Conservation (phyloP, 1,284 basidiomycete genomes). For the Irpex sp. region DNA sequence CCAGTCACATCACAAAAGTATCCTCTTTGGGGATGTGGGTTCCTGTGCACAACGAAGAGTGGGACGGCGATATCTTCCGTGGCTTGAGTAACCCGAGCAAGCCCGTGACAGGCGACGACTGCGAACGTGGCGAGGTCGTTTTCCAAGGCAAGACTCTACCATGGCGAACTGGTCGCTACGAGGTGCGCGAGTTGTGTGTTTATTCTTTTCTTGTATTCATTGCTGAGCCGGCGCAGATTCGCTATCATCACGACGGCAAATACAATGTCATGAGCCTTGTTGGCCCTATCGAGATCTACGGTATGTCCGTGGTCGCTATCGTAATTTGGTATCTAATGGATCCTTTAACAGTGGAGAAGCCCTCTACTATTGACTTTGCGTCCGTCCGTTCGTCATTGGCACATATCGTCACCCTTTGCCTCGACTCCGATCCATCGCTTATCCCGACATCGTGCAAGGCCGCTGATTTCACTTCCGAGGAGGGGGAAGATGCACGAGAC, state of each 20-base stretch:
- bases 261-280: constrained; percentile 91
- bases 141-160: constrained; percentile 82
- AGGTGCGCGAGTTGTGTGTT: constrained; percentile 48
- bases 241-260: constrained; percentile 91
- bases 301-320: constrained; percentile 40
- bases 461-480: neutral
- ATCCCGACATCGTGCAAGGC: constrained; percentile 71
- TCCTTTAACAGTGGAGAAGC: constrained; percentile 57
- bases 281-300: constrained; percentile 84
- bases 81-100: constrained; percentile 37
- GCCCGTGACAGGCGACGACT: constrained; percentile 31
- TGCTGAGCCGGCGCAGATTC: constrained; percentile 41
- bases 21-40: constrained; percentile 90
- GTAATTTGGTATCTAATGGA: constrained; percentile 4
- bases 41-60: constrained; percentile 88
- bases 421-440: constrained; percentile 81
- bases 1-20: constrained; percentile 80
- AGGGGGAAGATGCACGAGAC: constrained; percentile 50
- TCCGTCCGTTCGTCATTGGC: constrained; percentile 65
- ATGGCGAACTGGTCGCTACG: constrained; percentile 86
- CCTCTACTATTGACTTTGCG: constrained; percentile 55
- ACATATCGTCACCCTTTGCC: constrained; percentile 80
- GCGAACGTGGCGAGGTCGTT: constrained; percentile 64
- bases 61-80: constrained; percentile 82
- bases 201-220: neutral